Evolutionary conservation across 1,284 basidiomycete species (phyloP), one percentile per base, ranked within the genome.

Genomic region (Marasmius tenuissimus): DNA sequence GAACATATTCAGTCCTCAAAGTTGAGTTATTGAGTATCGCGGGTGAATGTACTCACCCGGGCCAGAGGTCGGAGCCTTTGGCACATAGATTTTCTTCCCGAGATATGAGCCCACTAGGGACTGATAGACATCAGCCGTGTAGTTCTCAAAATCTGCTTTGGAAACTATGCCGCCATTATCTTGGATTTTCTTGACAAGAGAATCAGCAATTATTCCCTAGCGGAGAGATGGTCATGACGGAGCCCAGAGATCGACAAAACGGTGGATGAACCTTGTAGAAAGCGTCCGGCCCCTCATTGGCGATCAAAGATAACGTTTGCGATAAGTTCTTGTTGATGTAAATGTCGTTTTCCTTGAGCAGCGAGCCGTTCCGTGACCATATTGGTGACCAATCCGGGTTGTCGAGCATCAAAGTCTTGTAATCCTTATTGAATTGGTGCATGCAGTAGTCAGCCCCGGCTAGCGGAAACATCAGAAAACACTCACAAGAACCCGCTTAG

Each of bases 1-100:
- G 20, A 27, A 22, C 14, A 14, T 42, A 20, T 42, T 57, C 40
- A 37, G 39, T 45, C 38, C 48, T 14, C 18, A 27, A 18, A 11
- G 2, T 22, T 7, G 20, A 9, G 38, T 7, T 8, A 0, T 22
- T 7, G 20, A 9, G 38, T 7, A n/a, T 58, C 39, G 49, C 49
- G 22, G 55, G 35, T 53, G 33, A 3, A 35, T 3, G 37, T 33
- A 69, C 75, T 59, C 64, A 82, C 81, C 79, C 50, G 90, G 86
- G 18, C 94, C 94, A 34, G 88, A 93, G 4, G 91, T 89, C 6
- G 96, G 96, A 10, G 92, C 88, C 69, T 86, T 85, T 0, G 91
- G 86, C 0, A 93, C 95, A 75, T 94, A 97, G 27, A 98, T 81
- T 62, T 85, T 93, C 68, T 87, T 85, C 49, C 87, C 88, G 33